A percentile compares a stretch with the other conserved stretches of the same genome.
These are phyloP conservation scores for Talaromyces liani DNA, from an alignment of 495 filamentous ascomycete genomes.

Conservation along the genomic window DNA sequence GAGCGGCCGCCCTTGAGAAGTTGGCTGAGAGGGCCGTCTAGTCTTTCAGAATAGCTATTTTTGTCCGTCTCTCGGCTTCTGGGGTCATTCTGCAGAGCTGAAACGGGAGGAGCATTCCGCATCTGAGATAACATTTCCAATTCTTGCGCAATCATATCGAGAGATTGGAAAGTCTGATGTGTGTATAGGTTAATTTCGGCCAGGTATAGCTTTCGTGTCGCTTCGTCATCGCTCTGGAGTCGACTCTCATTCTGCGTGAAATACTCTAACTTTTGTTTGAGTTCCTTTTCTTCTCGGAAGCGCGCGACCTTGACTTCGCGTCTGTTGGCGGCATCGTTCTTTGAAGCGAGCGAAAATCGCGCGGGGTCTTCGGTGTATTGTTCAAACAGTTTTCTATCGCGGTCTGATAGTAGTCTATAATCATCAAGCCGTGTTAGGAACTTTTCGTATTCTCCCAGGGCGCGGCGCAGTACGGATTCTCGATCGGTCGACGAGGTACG, in stretches of 20 bases:
- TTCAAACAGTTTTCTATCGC: constrained; percentile 65
- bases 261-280: constrained; percentile 77
- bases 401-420: constrained; percentile 62
- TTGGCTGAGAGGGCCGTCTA: constrained; percentile 57
- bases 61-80: constrained; percentile 35
- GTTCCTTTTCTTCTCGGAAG: constrained; percentile 77
- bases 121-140: constrained; percentile 71
- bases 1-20: constrained; percentile 42
- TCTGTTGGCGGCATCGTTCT: constrained; percentile 62
- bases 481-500: constrained; percentile 50
- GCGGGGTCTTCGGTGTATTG: constrained; percentile 58
- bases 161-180: constrained; percentile 74
- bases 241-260: constrained; percentile 51
- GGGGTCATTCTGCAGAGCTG: constrained; percentile 38
- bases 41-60: constrained; percentile 61
- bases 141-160: constrained; percentile 81
- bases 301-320: constrained; percentile 78
- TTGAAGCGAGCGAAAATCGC: constrained; percentile 60
- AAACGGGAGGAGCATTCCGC: constrained; percentile 34
- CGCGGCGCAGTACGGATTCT: constrained; percentile 50
- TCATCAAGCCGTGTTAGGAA: constrained; percentile 69
- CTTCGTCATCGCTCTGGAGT: constrained; percentile 67
- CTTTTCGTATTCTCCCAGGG: constrained; percentile 62
- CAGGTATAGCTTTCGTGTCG: constrained; percentile 68
- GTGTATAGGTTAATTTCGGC: constrained; percentile 62